Evolutionary conservation across 139 green algal species (phyloP).

Genomic region (Chlorella sp.): DNA sequence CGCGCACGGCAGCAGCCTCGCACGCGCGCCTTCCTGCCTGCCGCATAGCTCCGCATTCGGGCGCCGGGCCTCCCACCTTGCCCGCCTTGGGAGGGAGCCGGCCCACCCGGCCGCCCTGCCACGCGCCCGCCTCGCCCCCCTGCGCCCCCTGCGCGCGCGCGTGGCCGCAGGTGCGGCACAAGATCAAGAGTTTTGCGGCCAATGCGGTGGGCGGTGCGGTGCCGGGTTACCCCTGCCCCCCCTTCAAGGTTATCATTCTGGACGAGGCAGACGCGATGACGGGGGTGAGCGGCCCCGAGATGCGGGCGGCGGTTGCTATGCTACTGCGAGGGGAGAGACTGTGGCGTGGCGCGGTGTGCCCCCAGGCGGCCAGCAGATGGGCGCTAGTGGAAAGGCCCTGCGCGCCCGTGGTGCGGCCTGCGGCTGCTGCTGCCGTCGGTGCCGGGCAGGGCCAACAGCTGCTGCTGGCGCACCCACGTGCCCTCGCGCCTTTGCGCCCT

Average conservation of each 20-base stretch:
- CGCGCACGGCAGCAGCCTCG: conserved; percentile 20
- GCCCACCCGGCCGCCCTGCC: no score
- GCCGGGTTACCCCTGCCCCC: conserved; percentile 88
- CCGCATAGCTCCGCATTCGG: no score
- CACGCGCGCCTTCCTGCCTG: no score
- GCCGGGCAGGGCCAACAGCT: no score
- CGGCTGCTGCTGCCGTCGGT: no score
- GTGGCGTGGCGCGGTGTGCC: background rate
- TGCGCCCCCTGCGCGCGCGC: no score
- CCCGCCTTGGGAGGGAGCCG: no score
- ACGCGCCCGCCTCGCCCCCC: background rate
- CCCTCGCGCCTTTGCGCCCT: background rate
- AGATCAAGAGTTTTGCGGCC: conserved; percentile 93
- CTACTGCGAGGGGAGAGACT: background rate
- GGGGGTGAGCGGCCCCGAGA: conserved; percentile 1
- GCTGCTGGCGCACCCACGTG: no score
- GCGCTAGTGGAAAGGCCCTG: no score
- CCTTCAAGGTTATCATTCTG: conserved; percentile 98
- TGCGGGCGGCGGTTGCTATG: background rate
- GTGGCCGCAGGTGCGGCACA: conserved; percentile 73
- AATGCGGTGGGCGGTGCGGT: conserved; percentile 69
- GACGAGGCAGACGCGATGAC: conserved; percentile 99
- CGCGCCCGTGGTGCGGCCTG: no score
- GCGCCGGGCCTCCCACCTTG: no score
- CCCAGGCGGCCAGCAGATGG: background rate